These are phyloP conservation scores for Neurospora sp. DNA, from an alignment of 495 filamentous ascomycete species.

Conservation along the genomic window DNA sequence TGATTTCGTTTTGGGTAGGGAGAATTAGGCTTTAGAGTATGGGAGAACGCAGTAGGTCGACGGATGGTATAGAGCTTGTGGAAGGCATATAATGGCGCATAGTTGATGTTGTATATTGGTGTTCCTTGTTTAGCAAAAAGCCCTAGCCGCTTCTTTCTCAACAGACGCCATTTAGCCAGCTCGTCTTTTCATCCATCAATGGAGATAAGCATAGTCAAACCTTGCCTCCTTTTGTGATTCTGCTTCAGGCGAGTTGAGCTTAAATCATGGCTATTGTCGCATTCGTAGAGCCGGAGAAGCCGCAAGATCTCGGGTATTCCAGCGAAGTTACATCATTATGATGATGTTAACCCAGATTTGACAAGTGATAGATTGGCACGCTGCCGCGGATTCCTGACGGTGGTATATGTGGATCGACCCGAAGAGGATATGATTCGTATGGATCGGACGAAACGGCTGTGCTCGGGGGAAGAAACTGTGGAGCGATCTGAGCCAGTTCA, in stretches of 20 bases:
- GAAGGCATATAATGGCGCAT: neutral
- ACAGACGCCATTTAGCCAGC: neutral
- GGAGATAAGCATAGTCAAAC: neutral
- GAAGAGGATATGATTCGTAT: slow-evolving; percentile 9
- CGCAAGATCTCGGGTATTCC: neutral
- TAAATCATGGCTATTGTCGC: neutral
- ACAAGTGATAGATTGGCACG: slow-evolving; percentile 8
- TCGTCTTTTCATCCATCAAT: neutral
- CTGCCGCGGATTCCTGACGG: slow-evolving; percentile 1
- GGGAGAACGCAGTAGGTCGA: neutral
- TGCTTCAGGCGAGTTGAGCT: neutral
- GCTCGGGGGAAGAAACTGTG: slow-evolving; percentile 15
- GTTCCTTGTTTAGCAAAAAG: neutral
- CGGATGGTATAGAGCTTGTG: neutral
- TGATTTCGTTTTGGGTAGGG: slow-evolving; percentile 36
- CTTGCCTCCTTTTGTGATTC: neutral
- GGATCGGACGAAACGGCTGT: slow-evolving; percentile 10
- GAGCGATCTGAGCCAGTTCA: slow-evolving; percentile 3
- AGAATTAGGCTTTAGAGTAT: neutral
- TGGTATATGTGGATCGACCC: slow-evolving; percentile 5
- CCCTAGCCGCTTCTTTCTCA: neutral
- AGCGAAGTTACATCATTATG: neutral
- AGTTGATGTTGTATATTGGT: neutral
- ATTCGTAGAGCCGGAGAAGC: neutral
- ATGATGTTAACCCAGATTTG: slow-evolving; percentile 6